phyloP scores from a whole-genome alignment of 176 grass and related monocot genomes.

The Oryza meridionalis region DNA sequence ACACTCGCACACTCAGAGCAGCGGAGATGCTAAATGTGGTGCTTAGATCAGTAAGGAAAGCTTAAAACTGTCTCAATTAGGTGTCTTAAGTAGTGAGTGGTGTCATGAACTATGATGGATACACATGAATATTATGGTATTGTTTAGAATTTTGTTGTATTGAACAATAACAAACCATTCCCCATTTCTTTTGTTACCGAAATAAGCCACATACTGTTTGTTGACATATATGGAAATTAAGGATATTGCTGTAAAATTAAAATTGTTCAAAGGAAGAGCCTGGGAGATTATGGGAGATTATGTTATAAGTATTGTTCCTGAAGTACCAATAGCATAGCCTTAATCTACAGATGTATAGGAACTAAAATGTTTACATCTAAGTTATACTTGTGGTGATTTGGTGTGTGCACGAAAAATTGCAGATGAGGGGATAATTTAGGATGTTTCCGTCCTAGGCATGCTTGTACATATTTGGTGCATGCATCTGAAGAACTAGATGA shows the following conservation, averaged over 20 bases:
- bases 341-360: background rate
- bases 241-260: constrained; percentile 3
- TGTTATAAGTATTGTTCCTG: background rate
- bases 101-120: background rate
- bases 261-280: background rate
- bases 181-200: background rate
- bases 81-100: background rate
- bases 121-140: background rate
- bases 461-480: too few relatives aligned
- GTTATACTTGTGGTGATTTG: background rate
- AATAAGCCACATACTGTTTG: background rate
- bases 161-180: background rate
- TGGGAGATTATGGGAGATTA: background rate
- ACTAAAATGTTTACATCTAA: constrained; percentile 8
- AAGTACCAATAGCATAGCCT: background rate
- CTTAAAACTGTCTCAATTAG: constrained; percentile 2
- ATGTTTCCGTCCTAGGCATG: too few relatives aligned
- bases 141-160: background rate
- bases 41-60: constrained; percentile 17
- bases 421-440: background rate
- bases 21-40: constrained; percentile 4
- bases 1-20: background rate
- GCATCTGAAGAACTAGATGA: too few relatives aligned
- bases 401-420: background rate
- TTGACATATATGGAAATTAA: background rate